Base-by-base conservation (phyloP, 1,284 basidiomycete species). In the Lentinula novae-zelandiae region DNA sequence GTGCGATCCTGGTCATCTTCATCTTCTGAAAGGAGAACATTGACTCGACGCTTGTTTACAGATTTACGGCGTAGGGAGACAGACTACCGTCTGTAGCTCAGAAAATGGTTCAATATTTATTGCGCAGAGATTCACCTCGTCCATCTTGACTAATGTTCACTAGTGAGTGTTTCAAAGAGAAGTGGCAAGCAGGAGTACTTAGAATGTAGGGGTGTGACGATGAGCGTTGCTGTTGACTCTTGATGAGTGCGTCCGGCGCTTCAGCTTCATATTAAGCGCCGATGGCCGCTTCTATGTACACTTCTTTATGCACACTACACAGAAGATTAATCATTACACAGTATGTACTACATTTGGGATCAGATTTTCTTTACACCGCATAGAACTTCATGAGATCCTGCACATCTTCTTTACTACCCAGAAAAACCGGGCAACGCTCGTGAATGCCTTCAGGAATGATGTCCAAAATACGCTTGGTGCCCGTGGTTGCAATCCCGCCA, bases 401-500 rank as follows among this genome's bases (percentile, higher is more conserved):
- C 53, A 99, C 95, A 72, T 99, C 97, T 60, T 98, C 95, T 71
- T 89, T 91, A 73, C 90, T 93, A 38, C 97, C 97, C 20, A 99
- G 80, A 82, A 97, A 99, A 42, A 99, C 91, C 2, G 96, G 83
- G 78, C 92, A 93, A 57, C 97, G 87, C 71, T 98, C 89, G 73
- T 99, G 97, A 66, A 99, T 98, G 67, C 71, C 75, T 62, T 83
- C 94, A 5, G 97, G 97, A 58, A 90, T 78, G 63, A 99, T 89
- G 71, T 99, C 97, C 50, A 99, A 81, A 67, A 99, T 96, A 51
- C 96, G 86, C 73, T 89, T 82, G 31, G 84, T 92, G 40, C 97
- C 97, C 0, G 96, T 99, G 6, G 96, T 98, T 2, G 97, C 97
- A 63, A 98, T 76, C 53, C 97, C 97, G 39, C 97, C 97, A 36